Evolutionary conservation across 805 yeast species (phyloP).

Genomic region (Starmerella apis): DNA sequence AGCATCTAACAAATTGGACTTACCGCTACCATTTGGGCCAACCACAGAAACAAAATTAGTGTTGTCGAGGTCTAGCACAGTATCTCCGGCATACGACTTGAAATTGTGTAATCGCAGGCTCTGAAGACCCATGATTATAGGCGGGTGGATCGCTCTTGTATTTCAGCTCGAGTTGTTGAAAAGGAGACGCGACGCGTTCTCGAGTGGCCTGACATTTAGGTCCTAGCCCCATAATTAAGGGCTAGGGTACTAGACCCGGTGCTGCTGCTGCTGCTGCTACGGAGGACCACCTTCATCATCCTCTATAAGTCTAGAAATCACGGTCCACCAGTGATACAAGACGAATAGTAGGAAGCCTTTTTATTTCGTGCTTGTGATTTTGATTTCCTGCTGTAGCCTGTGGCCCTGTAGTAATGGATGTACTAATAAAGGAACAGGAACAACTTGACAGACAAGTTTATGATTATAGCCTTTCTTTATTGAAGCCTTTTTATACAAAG

Average conservation of each 20-base stretch:
- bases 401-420: neutral
- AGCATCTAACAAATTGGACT: constrained; percentile 96
- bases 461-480: constrained; percentile 28
- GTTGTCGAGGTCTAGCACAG: constrained; percentile 58
- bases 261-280: neutral
- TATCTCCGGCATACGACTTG: constrained; percentile 77
- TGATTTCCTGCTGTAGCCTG: neutral
- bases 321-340: too few species aligned
- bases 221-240: neutral
- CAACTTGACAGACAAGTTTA: constrained; percentile 20
- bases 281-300: too few species aligned
- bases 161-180: neutral
- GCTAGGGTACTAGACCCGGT: neutral
- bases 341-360: too few species aligned
- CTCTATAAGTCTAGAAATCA: too few species aligned
- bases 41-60: constrained; percentile 79
- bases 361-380: too few species aligned
- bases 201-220: neutral
- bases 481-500: constrained; percentile 47
- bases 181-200: constrained; percentile 4
- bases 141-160: neutral
- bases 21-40: constrained; percentile 99
- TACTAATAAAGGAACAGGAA: constrained; percentile 19
- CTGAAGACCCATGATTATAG: constrained; percentile 5
- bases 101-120: constrained; percentile 41